These are phyloP conservation scores for Vitis cinerea DNA, from an alignment of 164 flowering plant species.

Conservation along the genomic window DNA sequence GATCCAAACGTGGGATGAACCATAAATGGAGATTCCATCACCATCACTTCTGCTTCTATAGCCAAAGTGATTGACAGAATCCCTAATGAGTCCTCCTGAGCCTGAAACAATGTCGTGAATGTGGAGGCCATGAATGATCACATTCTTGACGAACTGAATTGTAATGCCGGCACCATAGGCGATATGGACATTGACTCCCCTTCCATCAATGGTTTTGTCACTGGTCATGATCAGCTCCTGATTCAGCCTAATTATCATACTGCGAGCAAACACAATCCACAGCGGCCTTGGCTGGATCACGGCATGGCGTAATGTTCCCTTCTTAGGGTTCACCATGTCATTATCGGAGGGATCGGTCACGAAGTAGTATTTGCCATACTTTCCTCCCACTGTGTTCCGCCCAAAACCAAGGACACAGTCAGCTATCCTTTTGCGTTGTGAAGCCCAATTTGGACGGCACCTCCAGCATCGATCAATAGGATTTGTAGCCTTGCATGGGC, in stretches of 20 bases:
- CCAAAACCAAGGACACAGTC: slow-evolving; percentile 69
- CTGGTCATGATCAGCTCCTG: slow-evolving; percentile 59
- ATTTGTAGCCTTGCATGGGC: slow-evolving; percentile 57
- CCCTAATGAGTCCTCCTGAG: slow-evolving; percentile 62
- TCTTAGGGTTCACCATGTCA: slow-evolving; percentile 54
- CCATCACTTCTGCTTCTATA: slow-evolving; percentile 66
- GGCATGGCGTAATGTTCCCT: slow-evolving; percentile 78
- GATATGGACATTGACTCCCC: slow-evolving; percentile 57
- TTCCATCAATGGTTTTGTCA: slow-evolving; percentile 70
- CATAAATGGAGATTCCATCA: slow-evolving; percentile 62
- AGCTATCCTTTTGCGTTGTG: slow-evolving; percentile 50
- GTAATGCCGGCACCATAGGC: slow-evolving; percentile 68
- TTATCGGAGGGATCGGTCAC: slow-evolving; percentile 56
- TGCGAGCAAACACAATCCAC: slow-evolving; percentile 58
- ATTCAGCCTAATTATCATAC: slow-evolving; percentile 52
- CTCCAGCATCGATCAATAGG: slow-evolving; percentile 88
- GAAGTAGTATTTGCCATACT: slow-evolving; percentile 39
- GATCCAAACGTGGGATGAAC: slow-evolving; percentile 62
- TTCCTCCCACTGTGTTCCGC: slow-evolving; percentile 54
- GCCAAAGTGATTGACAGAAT: slow-evolving; percentile 54
- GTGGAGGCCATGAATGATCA: slow-evolving; percentile 67
- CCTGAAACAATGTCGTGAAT: slow-evolving; percentile 52
- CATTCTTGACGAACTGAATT: slow-evolving; percentile 57
- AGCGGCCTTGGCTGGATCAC: slow-evolving; percentile 60
- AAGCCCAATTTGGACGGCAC: slow-evolving; percentile 56